phyloP scores from a whole-genome alignment of 2,329 filamentous ascomycete species.

The Cladosporium austrohemisphaericum region DNA sequence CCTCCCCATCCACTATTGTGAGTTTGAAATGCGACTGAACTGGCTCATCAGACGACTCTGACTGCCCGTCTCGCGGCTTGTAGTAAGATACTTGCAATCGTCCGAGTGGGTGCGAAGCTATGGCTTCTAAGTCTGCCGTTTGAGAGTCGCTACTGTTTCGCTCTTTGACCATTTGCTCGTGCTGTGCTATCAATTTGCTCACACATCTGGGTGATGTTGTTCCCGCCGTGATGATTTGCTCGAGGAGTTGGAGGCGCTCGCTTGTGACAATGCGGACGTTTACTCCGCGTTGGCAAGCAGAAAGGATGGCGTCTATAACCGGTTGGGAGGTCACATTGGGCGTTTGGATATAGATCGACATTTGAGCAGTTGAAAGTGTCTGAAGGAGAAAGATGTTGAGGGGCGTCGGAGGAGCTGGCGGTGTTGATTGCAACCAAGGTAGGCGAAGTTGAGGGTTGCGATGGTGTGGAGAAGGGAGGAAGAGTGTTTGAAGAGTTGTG shows the following conservation, averaged over 20 bases:
- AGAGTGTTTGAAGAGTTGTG: slow-evolving; percentile 23
- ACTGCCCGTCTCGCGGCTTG: slow-evolving; percentile 33
- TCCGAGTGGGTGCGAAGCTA: slow-evolving; percentile 44
- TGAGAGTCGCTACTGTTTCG: slow-evolving; percentile 16
- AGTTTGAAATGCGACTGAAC: slow-evolving; percentile 76
- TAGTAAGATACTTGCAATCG: slow-evolving; percentile 59
- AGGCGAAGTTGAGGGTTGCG: slow-evolving; percentile 62
- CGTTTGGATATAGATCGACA: slow-evolving; percentile 65
- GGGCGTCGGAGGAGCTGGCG: slow-evolving; percentile 57
- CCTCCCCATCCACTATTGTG: slow-evolving; percentile 65
- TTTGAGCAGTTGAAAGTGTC: slow-evolving; percentile 56
- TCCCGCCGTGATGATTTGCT: slow-evolving; percentile 76
- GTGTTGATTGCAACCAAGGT: slow-evolving; percentile 42
- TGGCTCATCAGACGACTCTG: slow-evolving; percentile 43
- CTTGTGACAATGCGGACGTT: slow-evolving; percentile 49
- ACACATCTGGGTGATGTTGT: slow-evolving; percentile 68
- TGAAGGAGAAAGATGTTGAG: slow-evolving; percentile 64
- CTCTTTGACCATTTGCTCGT: slow-evolving; percentile 36
- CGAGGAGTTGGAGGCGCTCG: slow-evolving; percentile 50
- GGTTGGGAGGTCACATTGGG: slow-evolving; percentile 71
- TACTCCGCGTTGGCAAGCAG: slow-evolving; percentile 62
- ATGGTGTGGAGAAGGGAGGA: slow-evolving; percentile 72
- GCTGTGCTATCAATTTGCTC: slow-evolving; percentile 54
- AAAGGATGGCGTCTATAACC: slow-evolving; percentile 59
- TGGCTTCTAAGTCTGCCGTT: slow-evolving; percentile 39